Evolutionary conservation across 495 filamentous ascomycete species (phyloP).

Genomic region (Penicillium subrubescens): DNA sequence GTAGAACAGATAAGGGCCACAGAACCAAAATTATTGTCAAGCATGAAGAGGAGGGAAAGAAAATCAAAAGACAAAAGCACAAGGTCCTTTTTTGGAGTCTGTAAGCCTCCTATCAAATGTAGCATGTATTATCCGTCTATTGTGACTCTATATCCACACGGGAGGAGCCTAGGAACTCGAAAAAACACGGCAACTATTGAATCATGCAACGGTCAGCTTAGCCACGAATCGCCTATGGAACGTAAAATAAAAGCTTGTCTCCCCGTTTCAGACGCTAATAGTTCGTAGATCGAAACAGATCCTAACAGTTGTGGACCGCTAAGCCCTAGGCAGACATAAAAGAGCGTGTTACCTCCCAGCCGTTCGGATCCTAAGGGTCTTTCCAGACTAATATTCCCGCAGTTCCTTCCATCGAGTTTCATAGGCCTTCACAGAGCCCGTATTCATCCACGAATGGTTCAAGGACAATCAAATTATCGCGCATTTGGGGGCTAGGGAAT

Average conservation of each 20-base stretch:
- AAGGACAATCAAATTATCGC: conserved; percentile 2
- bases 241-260: not conserved
- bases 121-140: not conserved
- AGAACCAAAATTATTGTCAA: too few relatives aligned
- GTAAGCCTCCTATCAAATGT: not conserved
- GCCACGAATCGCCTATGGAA: not conserved
- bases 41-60: too few relatives aligned
- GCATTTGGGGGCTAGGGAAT: conserved; percentile 5
- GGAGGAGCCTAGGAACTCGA: not conserved
- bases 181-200: not conserved
- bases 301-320: not conserved
- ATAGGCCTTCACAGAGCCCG: not conserved
- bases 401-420: not conserved
- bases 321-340: not conserved
- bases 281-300: not conserved
- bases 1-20: too few relatives aligned
- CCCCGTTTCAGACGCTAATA: not conserved
- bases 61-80: too few relatives aligned
- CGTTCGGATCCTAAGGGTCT: not conserved
- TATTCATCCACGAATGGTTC: not conserved
- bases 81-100: not conserved
- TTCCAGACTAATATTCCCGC: conserved; percentile 1
- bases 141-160: not conserved
- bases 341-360: not conserved
- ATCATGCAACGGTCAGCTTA: not conserved